Percentiles rank a stretch among this genome's conserved stretches.
Conservation (phyloP, 2,329 filamentous ascomycete species). For the Colletotrichum liaoningense region DNA sequence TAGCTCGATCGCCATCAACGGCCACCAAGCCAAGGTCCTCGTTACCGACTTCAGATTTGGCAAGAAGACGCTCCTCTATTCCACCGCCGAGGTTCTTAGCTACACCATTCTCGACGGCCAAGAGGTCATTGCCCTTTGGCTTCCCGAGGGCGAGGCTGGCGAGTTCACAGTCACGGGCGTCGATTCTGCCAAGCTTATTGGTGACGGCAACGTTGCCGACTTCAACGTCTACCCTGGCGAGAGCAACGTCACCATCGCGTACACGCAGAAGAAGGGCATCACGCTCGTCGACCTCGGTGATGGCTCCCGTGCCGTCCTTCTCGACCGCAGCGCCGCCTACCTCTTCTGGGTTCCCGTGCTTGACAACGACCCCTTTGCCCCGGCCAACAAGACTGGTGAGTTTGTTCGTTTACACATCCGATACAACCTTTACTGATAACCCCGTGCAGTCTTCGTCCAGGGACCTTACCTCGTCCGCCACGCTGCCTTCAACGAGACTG, state of each 20-base stretch:
- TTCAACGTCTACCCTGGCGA: constrained; percentile 54
- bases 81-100: constrained; percentile 66
- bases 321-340: constrained; percentile 66
- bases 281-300: constrained; percentile 59
- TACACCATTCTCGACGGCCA: constrained; percentile 60
- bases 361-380: constrained; percentile 57
- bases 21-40: constrained; percentile 71
- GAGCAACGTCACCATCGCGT: constrained; percentile 55
- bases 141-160: constrained; percentile 64
- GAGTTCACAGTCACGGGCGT: constrained; percentile 62
- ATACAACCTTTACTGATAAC: not conserved
- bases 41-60: constrained; percentile 70
- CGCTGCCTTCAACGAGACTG: constrained; percentile 47
- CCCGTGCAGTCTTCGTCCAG: constrained; percentile 57
- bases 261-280: constrained; percentile 60
- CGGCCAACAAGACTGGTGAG: constrained; percentile 57
- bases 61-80: constrained; percentile 61
- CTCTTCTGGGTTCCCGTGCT: constrained; percentile 66
- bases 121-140: constrained; percentile 62
- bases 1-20: constrained; percentile 63
- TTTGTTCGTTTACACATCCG: not conserved
- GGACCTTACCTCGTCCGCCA: constrained; percentile 64
- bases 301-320: constrained; percentile 60
- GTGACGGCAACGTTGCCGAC: constrained; percentile 51
- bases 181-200: constrained; percentile 42